Percentiles rank a stretch among this genome's conserved stretches.
These are phyloP conservation scores for Arachis hypogaea DNA, from an alignment of 306 rosid genomes.

Conservation along the genomic window DNA sequence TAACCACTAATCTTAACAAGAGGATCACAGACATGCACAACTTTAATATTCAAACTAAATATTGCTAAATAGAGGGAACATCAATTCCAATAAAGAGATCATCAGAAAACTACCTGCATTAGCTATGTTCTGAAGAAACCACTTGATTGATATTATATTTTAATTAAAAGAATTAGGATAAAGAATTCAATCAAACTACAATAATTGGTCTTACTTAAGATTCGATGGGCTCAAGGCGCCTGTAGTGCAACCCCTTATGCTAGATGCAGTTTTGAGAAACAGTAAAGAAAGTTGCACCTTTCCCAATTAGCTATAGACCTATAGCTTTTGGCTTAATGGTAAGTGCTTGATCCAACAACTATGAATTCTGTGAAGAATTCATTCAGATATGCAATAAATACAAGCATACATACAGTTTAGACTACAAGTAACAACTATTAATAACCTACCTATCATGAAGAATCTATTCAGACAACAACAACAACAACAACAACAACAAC, in stretches of 20 bases:
- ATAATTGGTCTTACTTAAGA: background rate
- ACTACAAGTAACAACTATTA: background rate
- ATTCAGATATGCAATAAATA: background rate
- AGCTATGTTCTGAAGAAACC: conserved; percentile 21
- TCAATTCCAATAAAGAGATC: conserved; percentile 9
- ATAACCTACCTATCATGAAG: conserved; percentile 25
- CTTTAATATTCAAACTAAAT: background rate
- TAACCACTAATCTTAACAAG: conserved; percentile 13
- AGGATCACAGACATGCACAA: background rate
- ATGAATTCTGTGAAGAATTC: conserved; percentile 23
- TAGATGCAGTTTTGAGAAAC: too few species aligned
- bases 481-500: too few species aligned
- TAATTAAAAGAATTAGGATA: background rate
- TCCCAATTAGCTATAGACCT: too few species aligned
- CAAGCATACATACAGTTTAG: background rate
- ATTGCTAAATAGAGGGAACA: background rate
- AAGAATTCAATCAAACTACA: background rate
- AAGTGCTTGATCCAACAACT: background rate
- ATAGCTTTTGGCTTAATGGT: too few species aligned
- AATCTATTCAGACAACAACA: conserved; percentile 2
- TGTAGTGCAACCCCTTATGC: too few species aligned
- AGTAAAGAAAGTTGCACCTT: too few species aligned
- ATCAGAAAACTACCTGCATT: conserved; percentile 5
- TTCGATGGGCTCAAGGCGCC: too few species aligned
- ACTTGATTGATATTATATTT: conserved; percentile 9